phyloP scores from a whole-genome alignment of 116 monocot genomes.

The Papilionanthe hybrid region DNA sequence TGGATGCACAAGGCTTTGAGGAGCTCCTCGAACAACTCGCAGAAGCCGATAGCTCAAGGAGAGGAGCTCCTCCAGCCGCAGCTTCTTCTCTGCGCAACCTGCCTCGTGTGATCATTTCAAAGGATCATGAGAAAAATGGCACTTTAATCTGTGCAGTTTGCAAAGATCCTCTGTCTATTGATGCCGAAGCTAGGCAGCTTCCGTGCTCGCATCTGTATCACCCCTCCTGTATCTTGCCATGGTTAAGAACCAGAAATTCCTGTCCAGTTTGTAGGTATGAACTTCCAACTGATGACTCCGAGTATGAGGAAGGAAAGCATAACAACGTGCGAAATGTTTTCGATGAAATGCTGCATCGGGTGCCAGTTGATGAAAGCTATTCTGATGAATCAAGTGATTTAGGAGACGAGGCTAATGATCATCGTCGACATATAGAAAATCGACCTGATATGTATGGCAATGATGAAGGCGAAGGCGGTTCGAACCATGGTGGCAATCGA shows the following conservation, averaged over 20 bases:
- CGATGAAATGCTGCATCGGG: constrained; percentile 11
- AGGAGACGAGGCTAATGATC: constrained; percentile 25
- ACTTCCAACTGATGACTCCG: constrained; percentile 73
- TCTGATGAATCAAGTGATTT: constrained; percentile 26
- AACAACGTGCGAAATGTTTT: background rate
- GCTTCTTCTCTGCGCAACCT: constrained; percentile 43
- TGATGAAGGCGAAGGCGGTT: constrained; percentile 8
- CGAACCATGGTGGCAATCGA: constrained; percentile 8
- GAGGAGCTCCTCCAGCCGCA: constrained; percentile 73
- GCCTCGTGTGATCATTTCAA: constrained; percentile 50
- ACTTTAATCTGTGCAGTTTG: constrained; percentile 67
- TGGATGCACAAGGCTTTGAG: constrained; percentile 59
- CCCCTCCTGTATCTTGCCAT: constrained; percentile 68
- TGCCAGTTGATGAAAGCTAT: constrained; percentile 22
- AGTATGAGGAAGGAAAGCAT: constrained; percentile 60
- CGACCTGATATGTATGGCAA: background rate
- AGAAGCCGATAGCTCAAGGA: constrained; percentile 54
- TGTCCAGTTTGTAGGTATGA: constrained; percentile 89
- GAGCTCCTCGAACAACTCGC: constrained; percentile 64
- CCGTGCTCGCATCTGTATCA: constrained; percentile 85
- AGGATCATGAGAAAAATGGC: constrained; percentile 52
- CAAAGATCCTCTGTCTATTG: constrained; percentile 48
- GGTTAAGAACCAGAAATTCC: constrained; percentile 75
- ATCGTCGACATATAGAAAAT: background rate
- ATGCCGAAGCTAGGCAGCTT: constrained; percentile 46